Evolutionary conservation across 73 alveolate genomes (phyloP), one percentile per base, ranked within the genome.

Genomic region (Durusdinium trenchii): DNA sequence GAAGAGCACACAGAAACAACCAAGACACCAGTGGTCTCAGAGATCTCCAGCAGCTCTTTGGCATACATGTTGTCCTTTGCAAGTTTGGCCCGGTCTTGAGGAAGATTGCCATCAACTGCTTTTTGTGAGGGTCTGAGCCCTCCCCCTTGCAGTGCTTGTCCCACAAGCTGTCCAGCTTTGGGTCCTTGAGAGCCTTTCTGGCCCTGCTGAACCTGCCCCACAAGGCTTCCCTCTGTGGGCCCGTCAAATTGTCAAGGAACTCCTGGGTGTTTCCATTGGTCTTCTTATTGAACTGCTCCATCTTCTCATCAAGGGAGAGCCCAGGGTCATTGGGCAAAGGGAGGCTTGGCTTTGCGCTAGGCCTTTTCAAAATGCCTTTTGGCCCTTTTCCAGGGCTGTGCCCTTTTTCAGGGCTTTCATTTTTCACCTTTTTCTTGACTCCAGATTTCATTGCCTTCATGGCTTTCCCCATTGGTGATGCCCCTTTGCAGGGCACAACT

Each of bases 161-260:
- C 86, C 86, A 76, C 42, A 76, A 35, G 61, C 38, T 2, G 46
- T 76, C 26, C 62, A 76, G 18, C 18, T 40, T 2, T 12, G 4
- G 43, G 45, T 76, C 61, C 23, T 43, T 76, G 47, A 76, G 36
- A 38, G 50, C 9, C 3, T 4, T 42, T 38, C 86, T 76, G 5
- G 86, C 86, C 61, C 86, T 76, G 61, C 42, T 2, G 38, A 76
- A 76, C 62, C 86, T 4, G 45, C 86, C 86, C 86, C 86, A 76
- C 3, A 76, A 38, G 60, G 42, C 6, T 10, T 43, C 86, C 46
- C 61, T 73, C 28, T 73, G 84, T 14, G 52, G 18, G 28, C 42
- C 40, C 7, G 61, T 76, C 18, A 76, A 20, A 40, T 16, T 7
- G 35, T 76, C 61, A 54, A 76, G 23, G 38, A 76, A 76, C n/a